phyloP scores from a whole-genome alignment of 345 rosid species.

The Limnanthes douglasii region DNA sequence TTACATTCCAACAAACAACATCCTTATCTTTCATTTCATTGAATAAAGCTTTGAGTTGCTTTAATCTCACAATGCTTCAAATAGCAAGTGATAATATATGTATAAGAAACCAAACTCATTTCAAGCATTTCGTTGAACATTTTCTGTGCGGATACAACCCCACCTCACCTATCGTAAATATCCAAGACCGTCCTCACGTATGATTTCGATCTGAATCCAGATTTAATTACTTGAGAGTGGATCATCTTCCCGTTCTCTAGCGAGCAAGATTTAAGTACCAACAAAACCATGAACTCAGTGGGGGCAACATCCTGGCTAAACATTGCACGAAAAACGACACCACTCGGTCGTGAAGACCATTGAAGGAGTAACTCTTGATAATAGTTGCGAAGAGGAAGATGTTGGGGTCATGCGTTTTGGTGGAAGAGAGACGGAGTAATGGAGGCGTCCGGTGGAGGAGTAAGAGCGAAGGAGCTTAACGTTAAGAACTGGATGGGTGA shows the following conservation, averaged over 20 bases:
- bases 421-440: constrained; percentile 34
- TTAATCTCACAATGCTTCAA: constrained; percentile 31
- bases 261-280: constrained; percentile 47
- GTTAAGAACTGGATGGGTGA: constrained; percentile 39
- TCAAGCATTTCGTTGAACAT: constrained; percentile 55
- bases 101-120: constrained; percentile 43
- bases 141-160: constrained; percentile 33
- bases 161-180: constrained; percentile 42
- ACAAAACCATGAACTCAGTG: constrained; percentile 62
- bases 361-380: constrained; percentile 30
- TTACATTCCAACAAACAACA: constrained; percentile 61
- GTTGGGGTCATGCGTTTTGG: constrained; percentile 26
- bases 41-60: no score
- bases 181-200: constrained; percentile 67
- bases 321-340: constrained; percentile 30
- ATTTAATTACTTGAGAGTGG: constrained; percentile 43
- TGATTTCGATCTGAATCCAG: constrained; percentile 39
- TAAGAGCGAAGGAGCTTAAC: constrained; percentile 84
- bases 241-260: constrained; percentile 19
- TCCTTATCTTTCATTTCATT: constrained; percentile 35
- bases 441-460: constrained; percentile 38
- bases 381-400: constrained; percentile 48
- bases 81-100: constrained; percentile 75
- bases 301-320: constrained; percentile 27
- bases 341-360: constrained; percentile 26